Evolutionary conservation across 176 grass and related monocot genomes (phyloP).

Genomic region (Panicum miliaceum): DNA sequence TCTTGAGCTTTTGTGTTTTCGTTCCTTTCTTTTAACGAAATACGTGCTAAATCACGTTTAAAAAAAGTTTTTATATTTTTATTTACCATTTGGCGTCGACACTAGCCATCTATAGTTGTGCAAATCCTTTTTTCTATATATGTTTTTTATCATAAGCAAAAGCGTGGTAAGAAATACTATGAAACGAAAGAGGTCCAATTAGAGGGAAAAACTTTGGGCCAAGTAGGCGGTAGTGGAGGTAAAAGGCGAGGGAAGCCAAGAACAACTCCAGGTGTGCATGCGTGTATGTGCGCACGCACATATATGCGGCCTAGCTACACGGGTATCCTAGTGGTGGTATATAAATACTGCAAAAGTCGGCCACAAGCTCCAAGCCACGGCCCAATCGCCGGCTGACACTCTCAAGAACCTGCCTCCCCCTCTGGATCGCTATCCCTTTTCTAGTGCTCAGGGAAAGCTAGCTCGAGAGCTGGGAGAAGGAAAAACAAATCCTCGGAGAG

Average conservation of each 20-base stretch:
- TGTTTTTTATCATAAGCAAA: neutral
- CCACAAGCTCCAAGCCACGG: conserved; percentile 44
- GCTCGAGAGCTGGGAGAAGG: neutral
- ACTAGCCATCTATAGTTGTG: neutral
- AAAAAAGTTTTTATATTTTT: too few species aligned
- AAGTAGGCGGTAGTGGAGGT: conserved; percentile 46
- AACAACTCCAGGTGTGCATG: conserved; percentile 45
- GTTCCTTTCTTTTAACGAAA: too few species aligned
- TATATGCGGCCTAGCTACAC: conserved; percentile 37
- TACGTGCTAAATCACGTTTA: too few species aligned
- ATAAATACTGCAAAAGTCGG: conserved; percentile 57
- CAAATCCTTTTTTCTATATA: neutral
- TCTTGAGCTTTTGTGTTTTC: neutral
- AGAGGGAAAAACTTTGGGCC: neutral
- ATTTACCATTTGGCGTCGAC: neutral
- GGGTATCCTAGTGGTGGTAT: conserved; percentile 18
- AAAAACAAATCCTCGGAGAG: neutral
- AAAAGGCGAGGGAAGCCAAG: conserved; percentile 37
- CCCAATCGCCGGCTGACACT: conserved; percentile 59
- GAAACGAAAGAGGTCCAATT: neutral
- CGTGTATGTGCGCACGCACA: conserved; percentile 42
- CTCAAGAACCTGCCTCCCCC: conserved; percentile 44
- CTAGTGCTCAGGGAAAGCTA: conserved; percentile 48
- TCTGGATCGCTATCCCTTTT: conserved; percentile 46
- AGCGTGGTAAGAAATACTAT: neutral